These are phyloP conservation scores for Dipodascopsis tothii DNA, from an alignment of 805 yeast species.

Conservation along the genomic window DNA sequence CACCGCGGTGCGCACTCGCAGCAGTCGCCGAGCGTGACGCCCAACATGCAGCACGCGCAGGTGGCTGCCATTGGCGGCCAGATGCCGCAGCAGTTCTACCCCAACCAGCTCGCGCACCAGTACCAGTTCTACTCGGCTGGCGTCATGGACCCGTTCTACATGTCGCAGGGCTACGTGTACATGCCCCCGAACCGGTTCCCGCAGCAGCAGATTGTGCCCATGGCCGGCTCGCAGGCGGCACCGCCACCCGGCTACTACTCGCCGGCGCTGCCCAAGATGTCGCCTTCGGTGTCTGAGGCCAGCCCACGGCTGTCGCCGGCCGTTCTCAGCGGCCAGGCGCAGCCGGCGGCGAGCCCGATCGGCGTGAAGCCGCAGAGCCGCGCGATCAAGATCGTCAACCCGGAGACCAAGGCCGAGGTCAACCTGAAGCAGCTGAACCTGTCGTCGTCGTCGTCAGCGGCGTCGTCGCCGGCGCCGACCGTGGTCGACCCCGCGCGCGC, in stretches of 20 bases:
- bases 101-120: neutral
- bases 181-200: neutral
- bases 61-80: neutral
- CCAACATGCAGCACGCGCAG: constrained; percentile 18
- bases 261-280: neutral
- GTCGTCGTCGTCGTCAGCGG: neutral
- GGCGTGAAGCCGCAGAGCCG: constrained; percentile 10
- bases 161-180: neutral
- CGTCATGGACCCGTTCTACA: neutral
- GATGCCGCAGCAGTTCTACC: constrained; percentile 1
- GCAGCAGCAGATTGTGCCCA: neutral
- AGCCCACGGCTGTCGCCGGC: constrained; percentile 11
- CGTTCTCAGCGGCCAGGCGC: constrained; percentile 3
- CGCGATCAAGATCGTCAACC: constrained; percentile 24
- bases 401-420: constrained; percentile 20
- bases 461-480: neutral
- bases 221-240: neutral
- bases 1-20: constrained; percentile 9
- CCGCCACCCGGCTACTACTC: constrained; percentile 1
- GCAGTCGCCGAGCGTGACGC: constrained; percentile 17
- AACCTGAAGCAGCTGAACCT: constrained; percentile 7
- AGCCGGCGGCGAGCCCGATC: constrained; percentile 2
- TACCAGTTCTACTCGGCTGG: neutral
- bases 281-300: constrained; percentile 9
- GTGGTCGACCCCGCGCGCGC: neutral